Evolutionary conservation across 1,139 yeast genomes (phyloP).

Genomic region (Geotrichum candidum): DNA sequence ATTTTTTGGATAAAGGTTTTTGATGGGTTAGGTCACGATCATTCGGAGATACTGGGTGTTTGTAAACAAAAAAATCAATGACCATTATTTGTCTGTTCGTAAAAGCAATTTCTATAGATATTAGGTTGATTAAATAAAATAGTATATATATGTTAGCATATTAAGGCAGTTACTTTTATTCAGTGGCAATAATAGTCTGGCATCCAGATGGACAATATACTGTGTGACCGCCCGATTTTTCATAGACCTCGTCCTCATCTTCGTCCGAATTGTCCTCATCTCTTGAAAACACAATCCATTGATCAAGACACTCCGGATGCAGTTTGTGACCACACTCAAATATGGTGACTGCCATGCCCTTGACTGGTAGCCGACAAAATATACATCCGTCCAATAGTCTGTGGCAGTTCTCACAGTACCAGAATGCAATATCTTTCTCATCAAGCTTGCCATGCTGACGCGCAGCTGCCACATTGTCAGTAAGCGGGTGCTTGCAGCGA

Average conservation of each 20-base stretch:
- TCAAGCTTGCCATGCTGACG: neutral
- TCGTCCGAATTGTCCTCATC: neutral
- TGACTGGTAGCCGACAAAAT: constrained; percentile 74
- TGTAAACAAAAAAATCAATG: neutral
- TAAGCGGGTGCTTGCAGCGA: constrained; percentile 55
- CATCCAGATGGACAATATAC: constrained; percentile 82
- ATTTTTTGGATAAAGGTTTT: neutral
- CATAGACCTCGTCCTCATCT: constrained; percentile 39
- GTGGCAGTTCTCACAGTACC: constrained; percentile 79
- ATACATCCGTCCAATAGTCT: constrained; percentile 60
- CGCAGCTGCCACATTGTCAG: constrained; percentile 49
- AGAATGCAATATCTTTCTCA: constrained; percentile 49
- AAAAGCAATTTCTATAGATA: neutral
- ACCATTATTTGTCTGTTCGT: neutral
- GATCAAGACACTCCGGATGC: constrained; percentile 71
- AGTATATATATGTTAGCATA: neutral
- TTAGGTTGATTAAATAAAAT: neutral
- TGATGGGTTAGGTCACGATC: neutral
- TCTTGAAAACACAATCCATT: constrained; percentile 50
- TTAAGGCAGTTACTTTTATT: constrained; percentile 1
- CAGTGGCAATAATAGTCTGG: constrained; percentile 25
- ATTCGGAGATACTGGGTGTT: neutral
- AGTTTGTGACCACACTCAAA: constrained; percentile 83
- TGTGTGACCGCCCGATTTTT: constrained; percentile 36
- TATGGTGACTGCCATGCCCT: constrained; percentile 63